Conservation (phyloP, 257 asterid species). For the Gentiana macrophylla region DNA sequence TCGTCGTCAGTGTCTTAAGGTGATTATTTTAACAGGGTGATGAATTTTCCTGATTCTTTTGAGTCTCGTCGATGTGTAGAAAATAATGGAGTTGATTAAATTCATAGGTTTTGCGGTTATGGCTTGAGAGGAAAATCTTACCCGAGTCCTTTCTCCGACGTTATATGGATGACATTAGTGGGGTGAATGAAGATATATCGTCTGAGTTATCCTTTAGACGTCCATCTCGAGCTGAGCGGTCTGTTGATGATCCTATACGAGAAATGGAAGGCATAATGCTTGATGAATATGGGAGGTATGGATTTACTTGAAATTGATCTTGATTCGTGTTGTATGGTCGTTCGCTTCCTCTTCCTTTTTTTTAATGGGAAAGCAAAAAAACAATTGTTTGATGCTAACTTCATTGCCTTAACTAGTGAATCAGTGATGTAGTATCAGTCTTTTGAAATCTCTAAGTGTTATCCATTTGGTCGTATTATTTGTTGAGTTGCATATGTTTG, state of each 20-base stretch:
- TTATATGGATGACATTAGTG: constrained; percentile 56
- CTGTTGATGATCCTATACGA: constrained; percentile 92
- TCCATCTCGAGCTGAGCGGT: constrained; percentile 86
- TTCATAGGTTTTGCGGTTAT: constrained; percentile 77
- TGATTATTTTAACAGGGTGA: constrained; percentile 17
- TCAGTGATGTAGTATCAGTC: too few species aligned
- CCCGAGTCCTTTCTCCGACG: constrained; percentile 81
- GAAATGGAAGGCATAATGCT: constrained; percentile 97
- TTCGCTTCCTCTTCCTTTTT: neutral
- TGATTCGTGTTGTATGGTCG: neutral
- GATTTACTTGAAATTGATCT: constrained; percentile 4
- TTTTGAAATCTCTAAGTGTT: too few species aligned
- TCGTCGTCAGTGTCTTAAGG: constrained; percentile 96
- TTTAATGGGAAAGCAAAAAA: too few species aligned
- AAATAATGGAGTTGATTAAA: constrained; percentile 15
- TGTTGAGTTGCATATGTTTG: too few species aligned
- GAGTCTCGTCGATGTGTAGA: constrained; percentile 1
- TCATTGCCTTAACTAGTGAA: too few species aligned
- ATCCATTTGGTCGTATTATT: too few species aligned
- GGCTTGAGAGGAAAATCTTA: constrained; percentile 92
- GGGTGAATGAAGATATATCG: constrained; percentile 49
- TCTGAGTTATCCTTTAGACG: constrained; percentile 62
- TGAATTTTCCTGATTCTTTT: constrained; percentile 4
- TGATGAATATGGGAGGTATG: constrained; percentile 93
- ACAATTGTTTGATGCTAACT: too few species aligned